Evolutionary conservation across 2,329 filamentous ascomycete genomes (phyloP), one percentile per base, ranked within the genome.

Genomic region (Grosmannia penicillata): DNA sequence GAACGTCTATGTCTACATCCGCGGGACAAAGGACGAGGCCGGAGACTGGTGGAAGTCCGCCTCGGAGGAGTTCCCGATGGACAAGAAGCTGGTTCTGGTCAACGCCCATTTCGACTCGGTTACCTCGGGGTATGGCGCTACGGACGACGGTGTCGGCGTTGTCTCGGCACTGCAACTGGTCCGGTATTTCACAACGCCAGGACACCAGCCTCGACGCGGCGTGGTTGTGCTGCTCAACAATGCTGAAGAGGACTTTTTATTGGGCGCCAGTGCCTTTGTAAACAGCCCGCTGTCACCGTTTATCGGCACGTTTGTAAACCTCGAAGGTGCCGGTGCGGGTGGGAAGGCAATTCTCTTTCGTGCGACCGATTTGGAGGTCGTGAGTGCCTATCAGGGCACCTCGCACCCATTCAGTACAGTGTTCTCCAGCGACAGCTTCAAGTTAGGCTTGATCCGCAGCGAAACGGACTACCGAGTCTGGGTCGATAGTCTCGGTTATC

Each of bases 101-200:
- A 96, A 95, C 55, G 87, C 89, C 15, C 91, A 96, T 54, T 94
- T 91, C 53, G 91, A 94, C 59, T 73, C 70, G 41, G 91, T 96
- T 6, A 83, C 86, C 13, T 93, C 86, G 3, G 87, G 85, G 1
- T 94, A 78, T 48, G 91, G 91, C 34, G 87, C 91, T 14, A 96
- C 91, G 3, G 91, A 98, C 52, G 84, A 95, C 56, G 91, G 89
- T 8, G 77, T 94, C 44, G 86, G 86, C 22, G 84, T 93, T 18
- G 75, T 93, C n/a, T 81, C 81, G 1, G 65, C 89, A 30, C 67
- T 96, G 34, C 86, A 95, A 55, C 63, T 96, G 35, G 69, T 96
- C 44, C 82, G 78, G 45, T 84, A 94, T 58, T 95, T 93, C 54
- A 86, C 84, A 2, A 70, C 70, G 3, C 61, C 72, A 0, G 76